Evolutionary conservation across 257 asterid species (phyloP), one percentile per base, ranked within the genome.

Genomic region (Jasminum sambac): DNA sequence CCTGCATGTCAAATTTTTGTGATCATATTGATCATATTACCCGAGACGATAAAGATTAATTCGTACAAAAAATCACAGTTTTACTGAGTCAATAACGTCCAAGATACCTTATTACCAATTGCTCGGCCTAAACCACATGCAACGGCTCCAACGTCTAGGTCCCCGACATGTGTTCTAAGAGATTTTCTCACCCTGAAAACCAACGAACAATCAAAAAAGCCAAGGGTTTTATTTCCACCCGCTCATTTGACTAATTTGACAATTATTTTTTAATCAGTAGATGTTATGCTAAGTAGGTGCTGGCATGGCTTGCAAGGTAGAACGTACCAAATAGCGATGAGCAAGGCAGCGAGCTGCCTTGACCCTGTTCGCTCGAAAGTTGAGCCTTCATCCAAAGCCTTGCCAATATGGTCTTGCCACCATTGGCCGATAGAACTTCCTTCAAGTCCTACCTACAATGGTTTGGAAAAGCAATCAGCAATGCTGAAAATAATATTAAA

Each of bases 91-190:
- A 2, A 46, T 46, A 46, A 46, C 16, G 57, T 21, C 25, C 50
- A 23, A 13, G 44, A 39, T 6, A 87, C 99, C 97, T 95, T 95
- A 67, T 95, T 95, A 77, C 99, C 99, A 60, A 92, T 88, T 2
- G 98, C 97, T 44, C 91, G 98, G 30, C 98, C 98, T 70, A 90
- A 84, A 38, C 98, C 98, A 78, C 98, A 92, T 2, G 97, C 97
- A 1, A 92, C 98, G 66, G 98, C 98, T 55, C 78, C 87, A 71
- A 89, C 95, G 30, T 92, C 98, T 25, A 92, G 88, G 71, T 92
- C 98, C 39, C 98, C 98, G 5, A 85, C 91, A 71, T 90, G 87
- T 24, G 82, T 76, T 77, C 98, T 79, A 25, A 90, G 90, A 30
- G 86, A 50, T 72, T 85, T 92, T 74, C 97, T 81, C 75, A 92